Evolutionary conservation across 2,329 filamentous ascomycete species (phyloP), one percentile per base, ranked within the genome.

Genomic region (Aspergillus terreus): DNA sequence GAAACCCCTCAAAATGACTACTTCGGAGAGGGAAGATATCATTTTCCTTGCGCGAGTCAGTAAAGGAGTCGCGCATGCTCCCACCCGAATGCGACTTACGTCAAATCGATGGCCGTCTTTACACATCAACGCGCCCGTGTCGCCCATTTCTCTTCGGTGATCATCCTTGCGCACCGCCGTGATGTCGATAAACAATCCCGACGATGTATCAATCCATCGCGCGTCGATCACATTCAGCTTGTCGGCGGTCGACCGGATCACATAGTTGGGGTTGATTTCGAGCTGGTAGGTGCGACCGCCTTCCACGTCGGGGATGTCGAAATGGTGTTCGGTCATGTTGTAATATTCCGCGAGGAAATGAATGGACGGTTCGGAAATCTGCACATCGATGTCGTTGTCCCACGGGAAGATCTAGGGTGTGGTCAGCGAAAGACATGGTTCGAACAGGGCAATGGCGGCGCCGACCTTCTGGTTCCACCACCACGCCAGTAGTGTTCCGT

Each of bases 181-280:
- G 53, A 85, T 82, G 61, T 85, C 82, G 58, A 85, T 83, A 58
- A 82, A 85, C 0, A 84, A 64, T 0, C 82, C 82, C 0, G 78
- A 82, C 0, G 76, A 69, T 17, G 72, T 82, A 59, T 84, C 82
- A 54, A 84, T 82, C 81, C 81, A 85, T 19, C 82, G 72, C 9
- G 77, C 81, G 60, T 85, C 82, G 49, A 85, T 84, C 30, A 78
- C 72, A 54, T 85, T 85, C 45, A 75, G 58, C 11, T 50, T 65
- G 57, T 84, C 82, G 4, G 66, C 47, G 0, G 66, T 73, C 2
- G 69, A 71, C 19, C 71, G 67, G 51, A 78, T 74, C 4, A 66
- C 65, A 58, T 76, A 82, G 57, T 82, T 69, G 9, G 82, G 81
- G 53, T 85, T 85, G 48, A 84, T 75, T 47, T 85, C 82, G 4